phyloP scores from a whole-genome alignment of 176 grass and related monocot species.

The Aegilops bicornis region DNA sequence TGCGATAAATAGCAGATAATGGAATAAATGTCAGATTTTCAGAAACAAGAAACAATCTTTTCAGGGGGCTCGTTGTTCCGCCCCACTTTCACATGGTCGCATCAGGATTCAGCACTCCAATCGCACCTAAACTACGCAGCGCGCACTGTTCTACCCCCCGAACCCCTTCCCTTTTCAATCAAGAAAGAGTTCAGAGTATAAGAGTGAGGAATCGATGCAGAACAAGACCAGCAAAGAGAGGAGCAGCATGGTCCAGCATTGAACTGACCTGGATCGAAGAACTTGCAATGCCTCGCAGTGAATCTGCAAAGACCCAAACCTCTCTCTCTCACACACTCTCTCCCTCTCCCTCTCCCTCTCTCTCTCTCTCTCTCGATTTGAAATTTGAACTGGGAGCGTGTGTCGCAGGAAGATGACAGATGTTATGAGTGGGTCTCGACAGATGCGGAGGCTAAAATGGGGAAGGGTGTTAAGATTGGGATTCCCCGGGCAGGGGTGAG shows the following conservation, averaged over 20 bases:
- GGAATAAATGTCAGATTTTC: background rate
- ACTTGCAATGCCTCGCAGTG: background rate
- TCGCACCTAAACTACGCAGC: background rate
- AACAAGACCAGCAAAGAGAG: background rate
- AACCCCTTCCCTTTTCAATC: background rate
- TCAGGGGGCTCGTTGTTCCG: background rate
- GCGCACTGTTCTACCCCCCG: background rate
- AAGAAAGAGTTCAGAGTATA: background rate
- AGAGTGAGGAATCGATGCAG: background rate
- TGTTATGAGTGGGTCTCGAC: background rate
- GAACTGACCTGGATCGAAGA: slow-evolving; percentile 40
- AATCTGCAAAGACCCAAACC: background rate
- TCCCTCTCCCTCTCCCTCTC: background rate
- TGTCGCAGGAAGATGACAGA: too few species aligned
- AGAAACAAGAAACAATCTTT: background rate
- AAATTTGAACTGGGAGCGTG: background rate
- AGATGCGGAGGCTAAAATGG: slow-evolving; percentile 36
- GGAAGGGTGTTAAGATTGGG: background rate
- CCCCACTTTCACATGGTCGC: background rate
- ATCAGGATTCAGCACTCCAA: background rate
- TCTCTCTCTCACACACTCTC: background rate
- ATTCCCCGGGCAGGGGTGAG: background rate
- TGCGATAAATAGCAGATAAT: background rate
- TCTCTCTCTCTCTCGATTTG: background rate
- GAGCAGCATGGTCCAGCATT: background rate